phyloP scores from a whole-genome alignment of 331 rosid species.

The Quercus lobata region DNA sequence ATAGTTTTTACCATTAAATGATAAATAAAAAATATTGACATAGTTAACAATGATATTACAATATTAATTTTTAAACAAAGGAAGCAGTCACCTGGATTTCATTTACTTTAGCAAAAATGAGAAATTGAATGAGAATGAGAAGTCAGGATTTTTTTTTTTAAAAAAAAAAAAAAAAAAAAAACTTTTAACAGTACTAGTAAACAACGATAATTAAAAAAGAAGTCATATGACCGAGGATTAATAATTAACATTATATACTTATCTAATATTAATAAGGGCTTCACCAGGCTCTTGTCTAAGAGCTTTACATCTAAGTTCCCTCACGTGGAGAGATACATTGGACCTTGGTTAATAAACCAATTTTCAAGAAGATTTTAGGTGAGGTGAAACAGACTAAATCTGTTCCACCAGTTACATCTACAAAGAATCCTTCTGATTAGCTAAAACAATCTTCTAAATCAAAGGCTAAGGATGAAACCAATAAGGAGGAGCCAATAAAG shows the following conservation, averaged over 20 bases:
- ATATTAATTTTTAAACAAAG: too few relatives aligned
- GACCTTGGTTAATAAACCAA: conserved; percentile 43
- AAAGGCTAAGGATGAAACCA: conserved; percentile 50
- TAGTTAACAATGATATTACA: too few relatives aligned
- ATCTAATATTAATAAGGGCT: conserved; percentile 33
- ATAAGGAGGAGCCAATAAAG: conserved; percentile 35
- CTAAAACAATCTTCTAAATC: conserved; percentile 64
- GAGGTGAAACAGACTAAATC: conserved; percentile 69
- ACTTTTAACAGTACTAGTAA: too few relatives aligned
- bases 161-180: too few relatives aligned
- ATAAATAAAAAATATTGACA: too few relatives aligned
- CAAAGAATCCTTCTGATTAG: conserved; percentile 52
- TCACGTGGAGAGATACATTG: conserved; percentile 80
- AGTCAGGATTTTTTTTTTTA: too few relatives aligned
- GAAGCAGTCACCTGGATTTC: too few relatives aligned
- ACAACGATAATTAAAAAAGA: too few relatives aligned
- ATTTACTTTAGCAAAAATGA: too few relatives aligned
- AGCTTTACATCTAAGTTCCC: conserved; percentile 87
- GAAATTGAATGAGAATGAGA: too few relatives aligned
- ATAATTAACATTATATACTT: conserved; percentile 10
- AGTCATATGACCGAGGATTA: too few relatives aligned
- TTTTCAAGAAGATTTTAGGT: conserved; percentile 67
- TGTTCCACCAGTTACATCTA: conserved; percentile 51
- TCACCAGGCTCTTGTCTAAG: conserved; percentile 39
- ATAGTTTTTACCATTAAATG: too few relatives aligned